Evolutionary conservation across 106 monocot genomes (phyloP).

Genomic region (Apostasia ramifera): DNA sequence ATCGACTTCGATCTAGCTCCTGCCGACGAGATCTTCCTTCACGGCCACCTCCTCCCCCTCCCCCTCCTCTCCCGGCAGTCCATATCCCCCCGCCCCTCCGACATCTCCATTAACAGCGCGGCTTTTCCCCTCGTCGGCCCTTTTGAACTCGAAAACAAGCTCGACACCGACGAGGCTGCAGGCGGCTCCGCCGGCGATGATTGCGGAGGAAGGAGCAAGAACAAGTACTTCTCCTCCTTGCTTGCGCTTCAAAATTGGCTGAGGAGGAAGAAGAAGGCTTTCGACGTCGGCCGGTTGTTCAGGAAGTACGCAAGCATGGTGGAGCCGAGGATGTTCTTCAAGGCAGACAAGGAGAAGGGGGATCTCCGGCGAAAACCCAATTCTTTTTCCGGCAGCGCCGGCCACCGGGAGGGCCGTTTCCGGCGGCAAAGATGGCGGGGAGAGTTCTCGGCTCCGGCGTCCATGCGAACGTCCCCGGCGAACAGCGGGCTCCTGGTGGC

Average conservation of each 20-base stretch:
- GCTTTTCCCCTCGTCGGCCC: background rate
- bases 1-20: conserved; percentile 43
- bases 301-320: conserved; percentile 39
- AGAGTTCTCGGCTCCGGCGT: conserved; percentile 62
- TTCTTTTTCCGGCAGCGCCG: conserved; percentile 52
- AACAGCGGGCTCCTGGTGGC: conserved; percentile 63
- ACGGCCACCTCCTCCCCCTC: conserved; percentile 58
- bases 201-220: background rate
- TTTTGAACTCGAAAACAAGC: background rate
- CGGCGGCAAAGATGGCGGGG: conserved; percentile 30
- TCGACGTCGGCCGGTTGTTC: conserved; percentile 30
- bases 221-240: conserved; percentile 19
- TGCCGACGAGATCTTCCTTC: conserved; percentile 81
- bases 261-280: conserved; percentile 31
- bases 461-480: conserved; percentile 65
- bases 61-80: conserved; percentile 6
- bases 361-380: conserved; percentile 37
- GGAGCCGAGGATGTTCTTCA: conserved; percentile 5
- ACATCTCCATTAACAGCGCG: background rate
- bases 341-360: conserved; percentile 13
- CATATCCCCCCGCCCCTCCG: background rate
- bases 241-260: conserved; percentile 23
- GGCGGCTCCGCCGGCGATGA: background rate
- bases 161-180: background rate
- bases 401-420: background rate